A percentile compares a stretch with the other conserved stretches of the same genome.
These are phyloP conservation scores for Rosa persica DNA, from an alignment of 306 rosid genomes.

Conservation along the genomic window DNA sequence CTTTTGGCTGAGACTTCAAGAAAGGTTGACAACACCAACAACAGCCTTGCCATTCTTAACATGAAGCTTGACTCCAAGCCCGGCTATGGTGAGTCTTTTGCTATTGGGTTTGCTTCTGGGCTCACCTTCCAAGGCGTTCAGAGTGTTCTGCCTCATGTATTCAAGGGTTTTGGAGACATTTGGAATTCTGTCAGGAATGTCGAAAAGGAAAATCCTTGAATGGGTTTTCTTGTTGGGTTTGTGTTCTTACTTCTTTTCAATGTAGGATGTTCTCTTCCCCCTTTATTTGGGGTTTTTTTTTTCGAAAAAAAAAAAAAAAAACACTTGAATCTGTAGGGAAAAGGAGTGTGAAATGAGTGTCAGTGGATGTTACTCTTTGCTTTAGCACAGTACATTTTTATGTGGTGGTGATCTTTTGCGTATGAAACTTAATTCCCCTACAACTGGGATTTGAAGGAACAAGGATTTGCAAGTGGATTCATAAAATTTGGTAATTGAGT, in stretches of 20 bases:
- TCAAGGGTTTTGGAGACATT: conserved; percentile 51
- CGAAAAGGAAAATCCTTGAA: conserved; percentile 40
- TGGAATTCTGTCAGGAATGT: conserved; percentile 55
- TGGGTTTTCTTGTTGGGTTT: not conserved
- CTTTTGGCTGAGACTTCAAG: conserved; percentile 51
- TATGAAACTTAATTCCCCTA: not conserved
- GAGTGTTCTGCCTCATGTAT: conserved; percentile 50
- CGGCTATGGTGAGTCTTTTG: conserved; percentile 57
- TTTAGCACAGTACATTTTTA: not conserved
- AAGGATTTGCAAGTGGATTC: not conserved
- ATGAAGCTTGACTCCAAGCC: conserved; percentile 88
- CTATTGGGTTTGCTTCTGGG: conserved; percentile 75
- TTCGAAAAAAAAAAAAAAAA: too few species aligned
- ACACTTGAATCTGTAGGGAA: not conserved
- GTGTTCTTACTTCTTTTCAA: not conserved
- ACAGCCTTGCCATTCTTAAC: conserved; percentile 58
- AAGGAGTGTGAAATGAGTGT: not conserved
- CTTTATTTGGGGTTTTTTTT: not conserved
- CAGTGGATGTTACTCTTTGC: not conserved
- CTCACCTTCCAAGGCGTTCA: conserved; percentile 57
- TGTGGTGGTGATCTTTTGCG: not conserved
- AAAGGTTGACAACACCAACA: conserved; percentile 54
- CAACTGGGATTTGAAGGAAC: not conserved
- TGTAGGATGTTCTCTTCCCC: not conserved
- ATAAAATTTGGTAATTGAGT: not conserved